A percentile compares a stretch with the other conserved stretches of the same genome.
Evolutionary conservation across 352 stramenopile genomes (phyloP).

Genomic region (Nothophytophthora sp.): DNA sequence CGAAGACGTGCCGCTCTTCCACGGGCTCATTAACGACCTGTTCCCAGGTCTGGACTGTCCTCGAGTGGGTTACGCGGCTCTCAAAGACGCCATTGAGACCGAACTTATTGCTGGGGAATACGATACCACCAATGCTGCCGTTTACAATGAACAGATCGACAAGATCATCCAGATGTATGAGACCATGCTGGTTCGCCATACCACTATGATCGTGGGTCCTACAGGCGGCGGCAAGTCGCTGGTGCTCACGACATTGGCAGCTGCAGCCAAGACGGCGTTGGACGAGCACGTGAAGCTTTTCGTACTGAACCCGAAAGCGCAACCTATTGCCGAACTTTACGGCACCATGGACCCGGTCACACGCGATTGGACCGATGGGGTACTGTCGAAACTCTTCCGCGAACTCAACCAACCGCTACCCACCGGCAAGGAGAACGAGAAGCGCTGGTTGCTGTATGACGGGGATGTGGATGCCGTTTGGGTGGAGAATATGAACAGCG

Average conservation of each 20-base stretch:
- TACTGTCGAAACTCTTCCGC: constrained; percentile 94
- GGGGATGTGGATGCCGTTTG: constrained; percentile 96
- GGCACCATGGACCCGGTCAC: constrained; percentile 95
- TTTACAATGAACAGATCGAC: constrained; percentile 93
- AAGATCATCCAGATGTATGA: constrained; percentile 98
- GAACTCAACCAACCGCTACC: constrained; percentile 94
- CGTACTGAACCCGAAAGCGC: constrained; percentile 94
- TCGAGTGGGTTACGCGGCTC: constrained; percentile 89
- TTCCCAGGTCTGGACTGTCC: constrained; percentile 94
- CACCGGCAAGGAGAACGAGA: constrained; percentile 90
- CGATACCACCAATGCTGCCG: constrained; percentile 62
- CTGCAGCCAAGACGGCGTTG: constrained; percentile 83
- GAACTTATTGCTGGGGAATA: constrained; percentile 88
- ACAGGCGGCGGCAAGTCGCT: constrained; percentile 94
- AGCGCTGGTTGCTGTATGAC: constrained; percentile 96
- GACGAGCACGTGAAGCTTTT: constrained; percentile 93
- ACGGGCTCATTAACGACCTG: constrained; percentile 94
- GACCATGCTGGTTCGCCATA: constrained; percentile 95
- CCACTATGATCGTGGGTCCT: constrained; percentile 96
- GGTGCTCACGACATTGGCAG: constrained; percentile 89
- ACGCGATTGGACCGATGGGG: constrained; percentile 95
- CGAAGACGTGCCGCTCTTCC: constrained; percentile 95
- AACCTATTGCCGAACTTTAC: constrained; percentile 94
- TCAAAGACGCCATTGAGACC: constrained; percentile 89
- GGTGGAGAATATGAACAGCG: constrained; percentile 98